Base-by-base conservation (phyloP, 805 yeast genomes). In the Saccharomycopsis olivae region DNA sequence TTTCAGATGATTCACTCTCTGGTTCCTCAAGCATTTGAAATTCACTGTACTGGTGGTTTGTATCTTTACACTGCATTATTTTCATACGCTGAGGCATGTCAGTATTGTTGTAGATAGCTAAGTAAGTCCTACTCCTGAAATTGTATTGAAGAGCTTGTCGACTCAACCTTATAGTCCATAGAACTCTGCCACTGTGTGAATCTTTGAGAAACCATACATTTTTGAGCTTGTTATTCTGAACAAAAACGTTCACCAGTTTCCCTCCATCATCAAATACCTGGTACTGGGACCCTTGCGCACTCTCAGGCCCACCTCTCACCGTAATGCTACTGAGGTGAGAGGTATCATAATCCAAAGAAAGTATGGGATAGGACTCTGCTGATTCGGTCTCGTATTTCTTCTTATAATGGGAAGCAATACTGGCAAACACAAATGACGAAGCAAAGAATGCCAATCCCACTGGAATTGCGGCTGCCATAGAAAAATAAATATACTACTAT, bases 131-230 rank as follows among this genome's bases (percentile, higher is more conserved):
- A n/a, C n/a, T n/a, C n/a, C n/a, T n/a, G n/a, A n/a, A n/a, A n/a
- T n/a, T n/a, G n/a, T n/a, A n/a, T n/a, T n/a, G n/a, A n/a, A n/a
- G n/a, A n/a, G n/a, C n/a, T n/a, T n/a, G n/a, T n/a, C n/a, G n/a
- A n/a, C n/a, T n/a, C 13, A 35, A 14, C 13, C 29, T 35, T 11
- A 43, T 36, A 8, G 43, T 40, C 35, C 43, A 35, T 4, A 30
- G 35, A 9, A 25, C 21, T 17, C 10, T 14, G 2, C 24, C 17
- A n/a, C 11, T 13, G n/a, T 28, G n/a, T 2, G 19, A 3, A 13
- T 40, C 34, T 4, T 23, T 28, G 14, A 38, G 3, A 34, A 43
- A 36, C 47, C 47, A 43, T 11, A 37, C 20, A 17, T 36, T 33
- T 17, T 36, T 33, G n/a, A 36, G n/a, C 20, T 5, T 9, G 18